phyloP scores from a whole-genome alignment of 2,329 filamentous ascomycete genomes.

The Aureobasidium sp. region DNA sequence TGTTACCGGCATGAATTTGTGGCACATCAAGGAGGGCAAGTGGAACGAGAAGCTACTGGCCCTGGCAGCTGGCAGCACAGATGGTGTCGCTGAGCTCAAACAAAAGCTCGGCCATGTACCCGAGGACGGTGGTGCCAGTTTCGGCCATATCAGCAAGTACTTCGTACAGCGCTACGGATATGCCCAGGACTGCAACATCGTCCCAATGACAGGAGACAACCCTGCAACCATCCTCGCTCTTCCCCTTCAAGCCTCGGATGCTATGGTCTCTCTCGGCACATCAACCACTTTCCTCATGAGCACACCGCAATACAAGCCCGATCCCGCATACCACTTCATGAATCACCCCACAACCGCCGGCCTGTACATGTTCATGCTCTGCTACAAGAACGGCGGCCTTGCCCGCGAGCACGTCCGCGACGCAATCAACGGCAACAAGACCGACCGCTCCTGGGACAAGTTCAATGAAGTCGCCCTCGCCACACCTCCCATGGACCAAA shows the following conservation, averaged over 20 bases:
- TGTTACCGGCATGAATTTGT: constrained; percentile 94
- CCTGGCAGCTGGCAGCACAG: constrained; percentile 60
- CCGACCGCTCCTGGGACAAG: constrained; percentile 57
- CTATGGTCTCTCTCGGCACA: constrained; percentile 90
- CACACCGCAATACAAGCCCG: constrained; percentile 81
- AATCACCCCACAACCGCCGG: constrained; percentile 88
- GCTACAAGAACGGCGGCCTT: constrained; percentile 96
- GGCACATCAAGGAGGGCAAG: constrained; percentile 69
- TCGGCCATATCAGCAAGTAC: constrained; percentile 71
- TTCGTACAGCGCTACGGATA: constrained; percentile 77
- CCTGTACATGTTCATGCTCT: constrained; percentile 99
- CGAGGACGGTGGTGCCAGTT: constrained; percentile 69
- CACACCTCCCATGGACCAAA: constrained; percentile 62
- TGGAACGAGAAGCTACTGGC: constrained; percentile 72
- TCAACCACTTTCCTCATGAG: constrained; percentile 98
- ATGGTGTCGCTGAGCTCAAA: constrained; percentile 58
- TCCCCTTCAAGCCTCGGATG: constrained; percentile 78
- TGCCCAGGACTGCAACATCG: constrained; percentile 63
- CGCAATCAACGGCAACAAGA: constrained; percentile 53
- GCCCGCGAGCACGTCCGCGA: constrained; percentile 88
- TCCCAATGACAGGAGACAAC: constrained; percentile 92
- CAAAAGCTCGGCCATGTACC: constrained; percentile 74
- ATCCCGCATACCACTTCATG: constrained; percentile 94
- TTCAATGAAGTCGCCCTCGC: constrained; percentile 71
- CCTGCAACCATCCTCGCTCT: constrained; percentile 89